Evolutionary conservation across 495 filamentous ascomycete genomes (phyloP), one percentile per base, ranked within the genome.

Genomic region (Pseudomonodictys pantanalensis): DNA sequence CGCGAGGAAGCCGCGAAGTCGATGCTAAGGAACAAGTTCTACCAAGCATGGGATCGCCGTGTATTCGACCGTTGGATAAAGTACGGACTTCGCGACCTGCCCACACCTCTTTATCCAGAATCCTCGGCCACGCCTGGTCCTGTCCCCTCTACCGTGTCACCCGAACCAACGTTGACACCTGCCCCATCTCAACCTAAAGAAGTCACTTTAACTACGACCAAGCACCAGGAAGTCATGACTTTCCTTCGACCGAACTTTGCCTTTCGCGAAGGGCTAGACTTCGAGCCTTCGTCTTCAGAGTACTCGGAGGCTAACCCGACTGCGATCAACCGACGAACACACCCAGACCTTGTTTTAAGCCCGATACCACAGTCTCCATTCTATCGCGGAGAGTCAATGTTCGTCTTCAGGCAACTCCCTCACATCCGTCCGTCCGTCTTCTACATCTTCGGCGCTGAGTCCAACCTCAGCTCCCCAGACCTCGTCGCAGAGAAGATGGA

Each of bases 401-500:
- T 71, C 9, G 84, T 87, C 29, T 86, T 88, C 55, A 60, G 75
- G 1, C 76, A 84, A 44, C 79, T 98, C 3, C 84, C 84, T 0
- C 68, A 79, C 58, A 73, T 98, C 30, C 81, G 87, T 1, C 90
- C 92, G 0, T 85, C 83, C n/a, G 85, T 88, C 18, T 74, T 96
- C 18, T 98, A 91, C 73, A 75, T 97, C 44, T 91, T 92, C 70
- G 92, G 84, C 26, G 81, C 72, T 6, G 73, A 78, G 30, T 89
- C 85, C 9, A 71, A 81, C 6, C 77, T 96, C 61, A 87, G 82
- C 23, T 33, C 66, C 0, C 83, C 86, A 0, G 70, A 73, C 1
- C 49, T 72, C 8, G 76, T 81, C 32, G 68, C 77, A 26, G 59
- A 76, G 25, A 90, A 88, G 71, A 73, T 89, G 71, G 74, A 77